Conservation (phyloP, 345 rosid species). For the Sisymbrium altissimum region DNA sequence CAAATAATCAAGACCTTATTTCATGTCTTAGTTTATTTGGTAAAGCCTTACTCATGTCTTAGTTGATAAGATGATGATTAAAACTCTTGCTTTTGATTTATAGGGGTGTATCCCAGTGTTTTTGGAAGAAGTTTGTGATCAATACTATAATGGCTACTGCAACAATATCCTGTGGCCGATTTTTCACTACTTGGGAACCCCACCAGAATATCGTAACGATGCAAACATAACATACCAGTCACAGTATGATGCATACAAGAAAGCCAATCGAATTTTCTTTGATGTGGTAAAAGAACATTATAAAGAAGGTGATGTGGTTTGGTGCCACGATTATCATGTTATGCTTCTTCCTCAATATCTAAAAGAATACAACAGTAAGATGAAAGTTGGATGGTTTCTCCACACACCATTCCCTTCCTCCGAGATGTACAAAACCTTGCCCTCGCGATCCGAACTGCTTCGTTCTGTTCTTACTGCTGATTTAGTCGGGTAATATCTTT, state of each 20-base stretch:
- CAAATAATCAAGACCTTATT: too few species aligned
- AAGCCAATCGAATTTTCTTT: slow-evolving; percentile 93
- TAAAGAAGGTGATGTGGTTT: slow-evolving; percentile 93
- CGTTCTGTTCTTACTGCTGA: slow-evolving; percentile 95
- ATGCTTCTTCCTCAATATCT: slow-evolving; percentile 97
- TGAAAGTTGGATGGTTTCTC: slow-evolving; percentile 99
- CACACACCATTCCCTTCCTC: slow-evolving; percentile 99
- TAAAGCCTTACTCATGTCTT: not conserved
- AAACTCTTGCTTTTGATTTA: not conserved
- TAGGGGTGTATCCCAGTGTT: slow-evolving; percentile 96
- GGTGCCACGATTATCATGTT: slow-evolving; percentile 99
- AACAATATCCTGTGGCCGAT: slow-evolving; percentile 98
- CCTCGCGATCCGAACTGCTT: slow-evolving; percentile 86
- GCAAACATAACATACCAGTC: slow-evolving; percentile 87
- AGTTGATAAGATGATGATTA: not conserved
- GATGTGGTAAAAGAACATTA: slow-evolving; percentile 83
- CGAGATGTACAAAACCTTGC: slow-evolving; percentile 92
- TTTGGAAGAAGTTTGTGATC: slow-evolving; percentile 96
- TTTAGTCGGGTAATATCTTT: slow-evolving; percentile 69
- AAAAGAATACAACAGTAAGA: slow-evolving; percentile 62
- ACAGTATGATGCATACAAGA: slow-evolving; percentile 90
- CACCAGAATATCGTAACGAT: slow-evolving; percentile 96
- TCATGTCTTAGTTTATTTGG: not conserved
- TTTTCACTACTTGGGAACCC: slow-evolving; percentile 90
- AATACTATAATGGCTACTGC: slow-evolving; percentile 95